Base-by-base conservation (phyloP, 2,329 filamentous ascomycete genomes). In the Cryphonectria naterciae region DNA sequence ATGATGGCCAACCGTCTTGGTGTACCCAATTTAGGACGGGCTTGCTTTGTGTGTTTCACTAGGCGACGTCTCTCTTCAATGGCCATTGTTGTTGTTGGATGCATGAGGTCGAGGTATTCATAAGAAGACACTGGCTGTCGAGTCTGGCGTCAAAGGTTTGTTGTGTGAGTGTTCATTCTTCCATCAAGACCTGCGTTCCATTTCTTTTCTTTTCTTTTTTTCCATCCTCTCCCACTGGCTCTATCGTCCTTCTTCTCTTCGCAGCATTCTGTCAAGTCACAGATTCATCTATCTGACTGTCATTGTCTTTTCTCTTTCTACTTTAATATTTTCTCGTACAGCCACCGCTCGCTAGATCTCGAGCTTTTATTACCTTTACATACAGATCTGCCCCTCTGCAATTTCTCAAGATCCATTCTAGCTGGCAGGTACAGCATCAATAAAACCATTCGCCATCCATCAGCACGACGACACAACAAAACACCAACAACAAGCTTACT, bases 381-480 rank as follows among this genome's bases (percentile, higher is more conserved):
- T 49, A 49, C 46, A 10, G 46, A 49, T 61, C 58, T 39, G 4
- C 54, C 22, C 32, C 15, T 37, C 11, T 35, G 22, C 11, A 61
- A 22, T 17, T 13, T 37, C 58, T 37, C 58, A 39, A 39, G 17
- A 61, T 61, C 22, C 58, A 32, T 32, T 4, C 32, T 4, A n/a
- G 58, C 58, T 61, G 58, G 46, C 58, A 61, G 58, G 58, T 39
- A 61, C 58, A 61, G 58, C 58, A 39, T 60, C 32, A 19, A 15
- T 11, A 54, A 54, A 25, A 28, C 15, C 17, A n/a, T 49, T 6
- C 46, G 11, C 11, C 17, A 4, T 49, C 10, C 46, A n/a, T n/a
- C 22, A 10, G 19, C 46, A 49, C n/a, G 22, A 49, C 46, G 10
- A 11, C 19, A n/a, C 46, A n/a, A n/a, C 46, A 49, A 49, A n/a